phyloP scores from a whole-genome alignment of 306 rosid genomes.

The Bauhinia variegata region DNA sequence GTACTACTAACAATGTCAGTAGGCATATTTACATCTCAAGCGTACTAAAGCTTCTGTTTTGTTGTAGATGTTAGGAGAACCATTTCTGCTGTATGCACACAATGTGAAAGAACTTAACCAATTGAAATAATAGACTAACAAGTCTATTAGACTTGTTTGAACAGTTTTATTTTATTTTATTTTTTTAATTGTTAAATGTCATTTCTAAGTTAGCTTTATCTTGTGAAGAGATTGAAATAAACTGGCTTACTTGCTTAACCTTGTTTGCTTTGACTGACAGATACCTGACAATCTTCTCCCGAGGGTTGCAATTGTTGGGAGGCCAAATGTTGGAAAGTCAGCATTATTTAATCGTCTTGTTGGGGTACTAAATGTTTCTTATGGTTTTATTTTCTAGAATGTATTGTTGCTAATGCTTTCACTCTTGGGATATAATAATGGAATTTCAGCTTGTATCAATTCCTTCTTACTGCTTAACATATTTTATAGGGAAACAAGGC shows the following conservation, averaged over 20 bases:
- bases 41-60: not conserved
- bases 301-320: slow-evolving; percentile 84
- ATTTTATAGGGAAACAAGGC: slow-evolving; percentile 81
- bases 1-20: slow-evolving; percentile 52
- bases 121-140: too few relatives aligned
- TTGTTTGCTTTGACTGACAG: slow-evolving; percentile 51
- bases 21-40: slow-evolving; percentile 2
- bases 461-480: slow-evolving; percentile 1
- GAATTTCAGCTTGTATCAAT: not conserved
- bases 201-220: slow-evolving; percentile 27
- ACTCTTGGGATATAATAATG: slow-evolving; percentile 20
- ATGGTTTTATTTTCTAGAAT: slow-evolving; percentile 27
- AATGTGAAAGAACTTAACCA: not conserved
- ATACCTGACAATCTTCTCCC: slow-evolving; percentile 90
- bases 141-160: too few relatives aligned
- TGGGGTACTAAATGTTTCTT: slow-evolving; percentile 62
- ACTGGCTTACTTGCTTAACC: slow-evolving; percentile 37
- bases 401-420: slow-evolving; percentile 10
- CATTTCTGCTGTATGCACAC: not conserved
- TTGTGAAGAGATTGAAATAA: slow-evolving; percentile 19
- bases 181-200: not conserved
- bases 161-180: slow-evolving; percentile 4
- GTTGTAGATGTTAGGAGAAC: not conserved
- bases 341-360: slow-evolving; percentile 92
- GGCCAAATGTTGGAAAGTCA: slow-evolving; percentile 98